phyloP scores from a whole-genome alignment of 2,329 filamentous ascomycete species.

The Diaporthe nobilis region DNA sequence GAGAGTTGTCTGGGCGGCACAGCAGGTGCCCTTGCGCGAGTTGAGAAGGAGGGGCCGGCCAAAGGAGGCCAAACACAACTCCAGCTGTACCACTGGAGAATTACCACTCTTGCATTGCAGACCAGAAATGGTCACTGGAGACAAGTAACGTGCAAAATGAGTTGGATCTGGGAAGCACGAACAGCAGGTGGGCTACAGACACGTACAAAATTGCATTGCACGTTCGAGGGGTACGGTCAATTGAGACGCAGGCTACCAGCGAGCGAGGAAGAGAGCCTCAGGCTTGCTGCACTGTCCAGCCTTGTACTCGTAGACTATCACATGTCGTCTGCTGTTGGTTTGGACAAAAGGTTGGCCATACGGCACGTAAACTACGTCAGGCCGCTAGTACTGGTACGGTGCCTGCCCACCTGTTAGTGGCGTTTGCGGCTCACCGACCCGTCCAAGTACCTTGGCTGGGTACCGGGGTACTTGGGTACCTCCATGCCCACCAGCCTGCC shows the following conservation, averaged over 20 bases:
- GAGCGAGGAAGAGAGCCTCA: not conserved
- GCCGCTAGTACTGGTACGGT: not conserved
- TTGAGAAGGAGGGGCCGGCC: conserved; percentile 24
- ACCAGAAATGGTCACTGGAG: conserved; percentile 28
- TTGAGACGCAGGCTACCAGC: not conserved
- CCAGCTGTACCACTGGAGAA: conserved; percentile 38
- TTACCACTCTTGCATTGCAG: conserved; percentile 18
- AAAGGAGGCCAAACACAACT: conserved; percentile 35
- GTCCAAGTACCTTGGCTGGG: conserved; percentile 1
- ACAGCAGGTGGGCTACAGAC: not conserved
- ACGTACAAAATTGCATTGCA: not conserved
- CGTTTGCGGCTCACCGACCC: conserved; percentile 12
- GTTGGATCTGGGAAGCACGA: conserved; percentile 17
- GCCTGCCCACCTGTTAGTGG: conserved; percentile 6
- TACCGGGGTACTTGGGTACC: conserved; percentile 4
- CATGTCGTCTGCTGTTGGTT: not conserved
- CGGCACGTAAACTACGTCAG: not conserved
- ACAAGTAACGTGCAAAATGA: conserved; percentile 28
- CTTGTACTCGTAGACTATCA: not conserved
- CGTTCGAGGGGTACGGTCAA: not conserved
- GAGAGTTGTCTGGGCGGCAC: conserved; percentile 35
- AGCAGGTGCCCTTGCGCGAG: conserved; percentile 39
- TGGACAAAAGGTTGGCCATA: not conserved
- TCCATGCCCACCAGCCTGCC: not conserved
- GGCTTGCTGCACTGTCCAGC: not conserved